These are phyloP conservation scores for Pichia sp. DNA, from an alignment of 1,139 yeast species.

Conservation along the genomic window DNA sequence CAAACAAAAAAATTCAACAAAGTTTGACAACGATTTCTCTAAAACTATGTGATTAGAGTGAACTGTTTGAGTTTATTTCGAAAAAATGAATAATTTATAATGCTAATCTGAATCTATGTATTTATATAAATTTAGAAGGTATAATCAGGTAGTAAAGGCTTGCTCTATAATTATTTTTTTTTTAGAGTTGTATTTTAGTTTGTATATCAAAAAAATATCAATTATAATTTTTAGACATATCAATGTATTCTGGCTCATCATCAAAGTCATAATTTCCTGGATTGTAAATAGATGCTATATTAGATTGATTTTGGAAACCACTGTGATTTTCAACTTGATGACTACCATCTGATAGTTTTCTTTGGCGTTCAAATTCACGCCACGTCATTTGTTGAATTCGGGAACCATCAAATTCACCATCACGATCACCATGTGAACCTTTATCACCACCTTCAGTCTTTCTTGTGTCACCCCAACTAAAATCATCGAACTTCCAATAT, in stretches of 20 bases:
- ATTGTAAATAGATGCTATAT: conserved; percentile 24
- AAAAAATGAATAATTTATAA: not conserved
- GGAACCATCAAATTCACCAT: conserved; percentile 85
- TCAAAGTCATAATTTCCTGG: conserved; percentile 19
- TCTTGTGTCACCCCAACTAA: conserved; percentile 98
- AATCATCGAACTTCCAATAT: conserved; percentile 96
- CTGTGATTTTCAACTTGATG: not conserved
- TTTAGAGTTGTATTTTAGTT: not conserved
- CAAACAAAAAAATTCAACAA: not conserved
- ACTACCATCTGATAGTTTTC: conserved; percentile 22
- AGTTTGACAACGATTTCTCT: not conserved
- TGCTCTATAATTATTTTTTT: not conserved
- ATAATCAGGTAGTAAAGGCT: not conserved
- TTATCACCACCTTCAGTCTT: conserved; percentile 67
- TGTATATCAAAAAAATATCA: not conserved
- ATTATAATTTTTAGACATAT: conserved; percentile 11
- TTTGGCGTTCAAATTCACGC: conserved; percentile 84
- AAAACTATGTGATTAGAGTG: not conserved
- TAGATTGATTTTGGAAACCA: not conserved
- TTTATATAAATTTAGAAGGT: not conserved
- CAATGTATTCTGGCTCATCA: conserved; percentile 14
- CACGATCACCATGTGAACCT: conserved; percentile 59
- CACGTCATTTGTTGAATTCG: conserved; percentile 86
- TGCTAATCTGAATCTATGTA: not conserved
- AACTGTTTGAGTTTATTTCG: not conserved